Conservation (phyloP, 768 basidiomycete species). For the Pleurotus cornucopiae region DNA sequence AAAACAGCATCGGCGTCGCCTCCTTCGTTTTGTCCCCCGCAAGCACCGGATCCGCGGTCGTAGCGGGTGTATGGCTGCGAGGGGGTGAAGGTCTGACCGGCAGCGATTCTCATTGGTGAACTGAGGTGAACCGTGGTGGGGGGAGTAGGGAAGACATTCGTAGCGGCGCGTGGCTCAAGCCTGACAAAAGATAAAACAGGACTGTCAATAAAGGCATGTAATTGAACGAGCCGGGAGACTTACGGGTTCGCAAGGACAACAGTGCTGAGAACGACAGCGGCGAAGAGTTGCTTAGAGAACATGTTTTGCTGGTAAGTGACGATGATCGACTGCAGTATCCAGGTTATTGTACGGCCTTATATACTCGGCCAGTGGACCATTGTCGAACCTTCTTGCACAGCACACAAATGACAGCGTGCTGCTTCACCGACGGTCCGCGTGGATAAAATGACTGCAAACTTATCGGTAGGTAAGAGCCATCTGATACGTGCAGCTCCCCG, state of each 20-base stretch:
- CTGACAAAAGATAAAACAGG: conserved; percentile 6
- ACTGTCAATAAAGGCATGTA: neutral
- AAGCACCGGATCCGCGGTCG: conserved; percentile 36
- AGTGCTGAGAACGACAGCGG: neutral
- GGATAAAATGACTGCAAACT: neutral
- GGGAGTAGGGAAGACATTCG: conserved; percentile 29
- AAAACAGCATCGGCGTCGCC: conserved; percentile 38
- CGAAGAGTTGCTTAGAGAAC: conserved; percentile 2
- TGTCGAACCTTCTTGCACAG: no score
- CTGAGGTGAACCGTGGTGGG: conserved; percentile 32
- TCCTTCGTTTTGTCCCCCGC: conserved; percentile 30
- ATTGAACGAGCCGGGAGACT: neutral
- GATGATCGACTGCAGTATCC: no score
- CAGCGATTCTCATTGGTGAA: conserved; percentile 25
- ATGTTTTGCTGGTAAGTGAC: neutral
- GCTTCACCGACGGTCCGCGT: neutral
- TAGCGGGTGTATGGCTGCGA: conserved; percentile 30
- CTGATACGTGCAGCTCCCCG: no score
- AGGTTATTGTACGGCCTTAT: no score
- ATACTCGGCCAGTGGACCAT: no score
- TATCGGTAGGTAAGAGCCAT: no score
- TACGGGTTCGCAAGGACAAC: conserved; percentile 18
- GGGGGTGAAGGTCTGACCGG: conserved; percentile 31
- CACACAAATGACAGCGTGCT: neutral
- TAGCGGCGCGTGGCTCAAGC: conserved; percentile 27